Evolutionary conservation across 257 asterid genomes (phyloP).

Genomic region (Echites panduratus): DNA sequence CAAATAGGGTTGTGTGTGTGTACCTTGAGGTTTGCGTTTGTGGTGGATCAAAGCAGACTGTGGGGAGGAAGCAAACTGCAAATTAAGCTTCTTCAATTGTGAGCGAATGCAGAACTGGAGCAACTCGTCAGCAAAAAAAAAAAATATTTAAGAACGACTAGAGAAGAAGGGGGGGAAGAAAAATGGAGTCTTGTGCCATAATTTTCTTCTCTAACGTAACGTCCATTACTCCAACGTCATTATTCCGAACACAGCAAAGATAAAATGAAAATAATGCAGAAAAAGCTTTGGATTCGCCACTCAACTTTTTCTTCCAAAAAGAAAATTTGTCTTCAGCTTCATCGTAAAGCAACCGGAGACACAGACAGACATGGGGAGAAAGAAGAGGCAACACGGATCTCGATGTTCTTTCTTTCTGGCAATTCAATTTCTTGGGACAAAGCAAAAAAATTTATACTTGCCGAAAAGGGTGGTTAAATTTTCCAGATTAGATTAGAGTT

Average conservation of each 20-base stretch:
- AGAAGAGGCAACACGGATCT: background rate
- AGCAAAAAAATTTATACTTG: background rate
- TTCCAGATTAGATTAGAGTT: background rate
- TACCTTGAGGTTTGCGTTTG: background rate
- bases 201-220: conserved; percentile 18
- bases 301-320: background rate
- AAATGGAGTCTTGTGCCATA: conserved; percentile 6
- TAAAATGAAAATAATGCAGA: background rate
- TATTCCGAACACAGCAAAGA: background rate
- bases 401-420: background rate
- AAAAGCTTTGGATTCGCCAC: background rate
- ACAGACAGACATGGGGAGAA: background rate
- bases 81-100: background rate
- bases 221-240: conserved; percentile 16
- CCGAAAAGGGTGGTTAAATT: background rate
- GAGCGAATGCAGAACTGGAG: background rate
- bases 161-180: background rate
- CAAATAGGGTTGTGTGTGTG: background rate
- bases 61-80: no score
- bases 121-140: background rate
- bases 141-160: no score
- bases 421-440: background rate
- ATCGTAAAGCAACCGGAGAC: conserved; percentile 36
- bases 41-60: background rate
- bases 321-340: conserved; percentile 17